phyloP scores from a whole-genome alignment of 345 rosid genomes.

The Crucihimalaya himalaica region DNA sequence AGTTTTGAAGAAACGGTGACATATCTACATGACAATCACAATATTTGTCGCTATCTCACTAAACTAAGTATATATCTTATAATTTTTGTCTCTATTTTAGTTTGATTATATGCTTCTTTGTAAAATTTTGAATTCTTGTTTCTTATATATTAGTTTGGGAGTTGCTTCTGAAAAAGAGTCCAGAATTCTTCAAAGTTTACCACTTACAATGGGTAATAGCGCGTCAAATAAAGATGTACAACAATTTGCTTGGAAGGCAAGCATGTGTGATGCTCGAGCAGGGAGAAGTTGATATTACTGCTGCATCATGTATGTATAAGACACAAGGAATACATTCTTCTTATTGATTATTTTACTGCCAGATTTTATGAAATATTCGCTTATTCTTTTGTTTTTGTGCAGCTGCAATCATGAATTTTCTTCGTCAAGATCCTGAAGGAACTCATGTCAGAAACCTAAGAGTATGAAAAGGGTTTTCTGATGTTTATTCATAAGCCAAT shows the following conservation, averaged over 20 bases:
- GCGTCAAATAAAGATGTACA: background rate
- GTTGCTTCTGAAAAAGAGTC: slow-evolving; percentile 6
- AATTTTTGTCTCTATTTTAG: background rate
- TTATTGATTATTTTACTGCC: background rate
- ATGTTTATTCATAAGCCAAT: no score
- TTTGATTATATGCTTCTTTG: background rate
- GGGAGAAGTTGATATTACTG: background rate
- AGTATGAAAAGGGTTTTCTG: no score
- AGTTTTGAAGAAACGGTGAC: background rate
- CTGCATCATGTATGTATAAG: slow-evolving; percentile 3
- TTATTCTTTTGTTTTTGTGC: background rate
- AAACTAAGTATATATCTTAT: background rate
- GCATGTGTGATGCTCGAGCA: background rate
- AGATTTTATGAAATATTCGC: background rate
- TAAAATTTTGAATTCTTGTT: background rate
- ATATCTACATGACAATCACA: background rate
- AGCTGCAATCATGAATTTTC: background rate
- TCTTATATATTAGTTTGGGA: slow-evolving; percentile 29
- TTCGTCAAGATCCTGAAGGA: background rate
- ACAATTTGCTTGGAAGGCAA: background rate
- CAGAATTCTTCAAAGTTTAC: background rate
- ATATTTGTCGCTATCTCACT: background rate
- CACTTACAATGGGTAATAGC: background rate
- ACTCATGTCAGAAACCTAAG: no score
- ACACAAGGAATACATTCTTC: background rate